These are phyloP conservation scores for Iberis amara DNA, from an alignment of 441 rosid genomes.

Conservation along the genomic window DNA sequence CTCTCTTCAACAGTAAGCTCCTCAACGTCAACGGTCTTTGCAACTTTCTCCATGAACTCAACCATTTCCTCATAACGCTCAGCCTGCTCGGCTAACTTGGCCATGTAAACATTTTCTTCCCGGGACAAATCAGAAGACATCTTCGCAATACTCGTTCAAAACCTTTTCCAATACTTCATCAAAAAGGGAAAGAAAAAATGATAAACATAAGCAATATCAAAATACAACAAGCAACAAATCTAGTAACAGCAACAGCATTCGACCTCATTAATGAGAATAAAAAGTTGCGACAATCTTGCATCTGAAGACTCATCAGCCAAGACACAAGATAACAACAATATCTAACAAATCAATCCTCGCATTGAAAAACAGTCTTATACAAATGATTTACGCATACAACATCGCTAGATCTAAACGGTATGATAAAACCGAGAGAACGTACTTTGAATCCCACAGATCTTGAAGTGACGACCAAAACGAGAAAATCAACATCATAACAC, in stretches of 20 bases:
- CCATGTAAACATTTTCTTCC: slow-evolving; percentile 86
- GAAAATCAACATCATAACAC: background rate
- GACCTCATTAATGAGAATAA: background rate
- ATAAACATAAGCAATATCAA: background rate
- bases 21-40: slow-evolving; percentile 69
- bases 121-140: slow-evolving; percentile 69
- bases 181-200: background rate
- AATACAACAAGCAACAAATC: too few species aligned
- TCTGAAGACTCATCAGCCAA: background rate
- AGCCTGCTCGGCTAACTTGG: slow-evolving; percentile 94
- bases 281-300: background rate
- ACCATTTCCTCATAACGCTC: slow-evolving; percentile 98
- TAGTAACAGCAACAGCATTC: too few species aligned
- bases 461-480: background rate
- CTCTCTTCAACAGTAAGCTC: slow-evolving; percentile 92
- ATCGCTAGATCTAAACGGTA: slow-evolving; percentile 26
- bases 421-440: background rate
- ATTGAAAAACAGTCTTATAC: background rate
- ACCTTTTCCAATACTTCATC: slow-evolving; percentile 13
- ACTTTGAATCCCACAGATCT: slow-evolving; percentile 21
- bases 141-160: slow-evolving; percentile 31
- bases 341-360: background rate
- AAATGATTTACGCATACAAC: background rate
- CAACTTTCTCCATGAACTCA: slow-evolving; percentile 93
- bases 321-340: background rate